These are phyloP conservation scores for Lanzia echinophila DNA, from an alignment of 2,329 filamentous ascomycete species.

Conservation along the genomic window DNA sequence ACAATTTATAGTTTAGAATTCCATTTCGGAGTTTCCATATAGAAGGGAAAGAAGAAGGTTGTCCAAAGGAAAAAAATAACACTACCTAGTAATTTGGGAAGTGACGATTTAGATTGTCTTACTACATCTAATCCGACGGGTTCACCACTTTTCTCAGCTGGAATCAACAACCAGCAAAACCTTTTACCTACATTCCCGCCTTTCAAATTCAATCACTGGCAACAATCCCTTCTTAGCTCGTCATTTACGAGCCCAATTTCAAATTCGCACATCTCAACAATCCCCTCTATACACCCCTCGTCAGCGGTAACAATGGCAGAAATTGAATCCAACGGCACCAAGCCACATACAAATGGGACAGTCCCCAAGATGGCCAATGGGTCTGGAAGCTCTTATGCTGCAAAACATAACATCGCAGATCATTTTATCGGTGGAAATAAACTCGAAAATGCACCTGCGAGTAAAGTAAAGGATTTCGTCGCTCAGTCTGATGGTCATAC, in stretches of 20 bases:
- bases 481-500: slow-evolving; percentile 85
- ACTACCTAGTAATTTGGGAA: not conserved
- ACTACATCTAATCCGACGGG: not conserved
- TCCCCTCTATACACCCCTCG: not conserved
- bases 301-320: slow-evolving; percentile 40
- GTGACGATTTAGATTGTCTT: not conserved
- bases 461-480: slow-evolving; percentile 95
- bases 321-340: slow-evolving; percentile 32
- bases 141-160: slow-evolving; percentile 6
- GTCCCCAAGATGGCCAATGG: slow-evolving; percentile 48
- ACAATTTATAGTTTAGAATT: too few species aligned
- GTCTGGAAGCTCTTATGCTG: slow-evolving; percentile 62
- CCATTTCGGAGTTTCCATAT: too few species aligned
- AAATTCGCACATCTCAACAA: not conserved
- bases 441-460: slow-evolving; percentile 71
- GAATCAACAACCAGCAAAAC: not conserved
- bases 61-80: too few species aligned
- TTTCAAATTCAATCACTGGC: slow-evolving; percentile 15
- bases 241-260: slow-evolving; percentile 21
- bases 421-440: slow-evolving; percentile 97
- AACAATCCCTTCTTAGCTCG: slow-evolving; percentile 22
- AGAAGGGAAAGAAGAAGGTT: too few species aligned
- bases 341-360: slow-evolving; percentile 30
- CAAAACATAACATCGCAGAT: slow-evolving; percentile 74
- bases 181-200: slow-evolving; percentile 7